phyloP scores from a whole-genome alignment of 768 basidiomycete genomes.

The Kwoniella sp. region DNA sequence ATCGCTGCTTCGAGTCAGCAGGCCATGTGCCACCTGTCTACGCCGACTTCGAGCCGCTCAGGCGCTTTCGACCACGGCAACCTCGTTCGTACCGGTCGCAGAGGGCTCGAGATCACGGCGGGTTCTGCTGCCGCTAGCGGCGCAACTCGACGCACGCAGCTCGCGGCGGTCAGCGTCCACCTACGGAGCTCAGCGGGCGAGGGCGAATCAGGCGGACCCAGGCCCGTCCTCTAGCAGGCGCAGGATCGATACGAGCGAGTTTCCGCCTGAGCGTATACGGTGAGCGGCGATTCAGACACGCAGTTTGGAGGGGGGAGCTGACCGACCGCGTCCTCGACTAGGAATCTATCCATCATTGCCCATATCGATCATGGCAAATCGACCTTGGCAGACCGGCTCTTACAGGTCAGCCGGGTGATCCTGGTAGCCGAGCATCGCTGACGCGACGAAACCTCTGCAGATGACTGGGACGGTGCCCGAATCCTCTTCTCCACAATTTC shows the following conservation, averaged over 20 bases:
- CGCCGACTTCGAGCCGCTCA: conserved; percentile 1
- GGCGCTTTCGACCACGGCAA: neutral
- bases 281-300: conserved; percentile 15
- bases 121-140: too few species aligned
- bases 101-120: too few species aligned
- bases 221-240: too few species aligned
- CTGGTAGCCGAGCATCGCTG: neutral
- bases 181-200: too few species aligned
- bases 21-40: conserved; percentile 9
- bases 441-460: conserved; percentile 1
- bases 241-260: conserved; percentile 45
- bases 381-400: conserved; percentile 74
- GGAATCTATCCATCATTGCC: conserved; percentile 92
- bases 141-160: too few species aligned
- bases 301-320: neutral
- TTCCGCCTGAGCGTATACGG: conserved; percentile 51
- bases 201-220: too few species aligned
- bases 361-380: conserved; percentile 99
- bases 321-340: conserved; percentile 6
- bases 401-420: conserved; percentile 59
- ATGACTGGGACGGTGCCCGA: conserved; percentile 41
- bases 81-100: neutral
- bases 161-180: too few species aligned
- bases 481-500: conserved; percentile 36
- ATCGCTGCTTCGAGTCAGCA: neutral